These are phyloP conservation scores for Lindgomyces ingoldianus DNA, from an alignment of 495 filamentous ascomycete genomes.

Conservation along the genomic window DNA sequence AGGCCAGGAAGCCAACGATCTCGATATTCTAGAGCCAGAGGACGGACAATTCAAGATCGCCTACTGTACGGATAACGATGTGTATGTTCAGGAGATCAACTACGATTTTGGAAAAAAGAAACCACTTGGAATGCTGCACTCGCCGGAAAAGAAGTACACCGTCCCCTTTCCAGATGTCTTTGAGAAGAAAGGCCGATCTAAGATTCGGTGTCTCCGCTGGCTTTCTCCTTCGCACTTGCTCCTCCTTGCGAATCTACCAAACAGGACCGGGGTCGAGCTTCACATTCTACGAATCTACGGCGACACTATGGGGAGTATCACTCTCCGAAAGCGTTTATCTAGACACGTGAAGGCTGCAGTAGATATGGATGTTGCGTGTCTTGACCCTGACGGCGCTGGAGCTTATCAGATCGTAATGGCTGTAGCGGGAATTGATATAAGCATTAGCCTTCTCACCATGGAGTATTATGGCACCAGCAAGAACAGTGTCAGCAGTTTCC, in stretches of 20 bases:
- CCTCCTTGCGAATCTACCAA: constrained; percentile 48
- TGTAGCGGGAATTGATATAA: constrained; percentile 78
- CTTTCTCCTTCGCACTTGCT: constrained; percentile 57
- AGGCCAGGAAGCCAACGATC: constrained; percentile 73
- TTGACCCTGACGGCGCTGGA: constrained; percentile 50
- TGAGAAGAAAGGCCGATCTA: constrained; percentile 41
- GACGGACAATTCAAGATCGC: constrained; percentile 66
- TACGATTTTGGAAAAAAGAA: constrained; percentile 51
- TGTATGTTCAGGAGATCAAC: constrained; percentile 59
- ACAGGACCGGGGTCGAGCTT: constrained; percentile 67
- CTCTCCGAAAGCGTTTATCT: constrained; percentile 57
- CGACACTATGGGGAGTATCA: constrained; percentile 39
- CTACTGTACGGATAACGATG: constrained; percentile 78
- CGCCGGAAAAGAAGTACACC: constrained; percentile 62
- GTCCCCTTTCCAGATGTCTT: constrained; percentile 56
- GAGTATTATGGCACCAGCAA: constrained; percentile 54
- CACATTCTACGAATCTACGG: constrained; percentile 61
- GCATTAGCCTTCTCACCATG: constrained; percentile 71
- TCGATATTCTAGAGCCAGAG: constrained; percentile 67
- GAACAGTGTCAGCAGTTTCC: constrained; percentile 59
- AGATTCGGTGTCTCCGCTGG: constrained; percentile 59
- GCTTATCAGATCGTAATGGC: constrained; percentile 78
- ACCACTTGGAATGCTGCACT: constrained; percentile 51
- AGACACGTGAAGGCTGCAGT: constrained; percentile 64
- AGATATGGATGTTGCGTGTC: constrained; percentile 70